Evolutionary conservation across 78 protist species (phyloP).

Genomic region (Isochrysis galbana): DNA sequence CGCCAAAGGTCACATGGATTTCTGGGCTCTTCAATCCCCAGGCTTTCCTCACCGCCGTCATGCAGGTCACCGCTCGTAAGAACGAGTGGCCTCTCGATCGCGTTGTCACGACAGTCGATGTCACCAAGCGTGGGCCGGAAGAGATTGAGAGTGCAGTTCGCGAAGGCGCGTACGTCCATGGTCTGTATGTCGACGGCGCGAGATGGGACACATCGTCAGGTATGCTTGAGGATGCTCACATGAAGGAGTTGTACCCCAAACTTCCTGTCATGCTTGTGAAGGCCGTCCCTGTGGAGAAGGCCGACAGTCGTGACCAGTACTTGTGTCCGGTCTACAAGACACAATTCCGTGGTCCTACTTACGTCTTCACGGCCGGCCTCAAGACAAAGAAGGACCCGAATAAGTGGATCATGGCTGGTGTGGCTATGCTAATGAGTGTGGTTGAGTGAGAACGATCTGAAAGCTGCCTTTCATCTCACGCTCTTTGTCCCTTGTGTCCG

Average conservation of each 20-base stretch:
- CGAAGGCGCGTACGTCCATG: slow-evolving; percentile 81
- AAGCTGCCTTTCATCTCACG: no score
- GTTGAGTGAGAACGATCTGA: slow-evolving; percentile 48
- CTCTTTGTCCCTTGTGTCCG: no score
- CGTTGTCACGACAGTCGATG: slow-evolving; percentile 60
- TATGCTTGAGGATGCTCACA: slow-evolving; percentile 55
- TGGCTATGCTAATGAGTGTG: slow-evolving; percentile 64
- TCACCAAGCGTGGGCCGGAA: slow-evolving; percentile 61
- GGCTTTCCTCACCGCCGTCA: slow-evolving; percentile 79
- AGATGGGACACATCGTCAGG: slow-evolving; percentile 67
- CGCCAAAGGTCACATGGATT: slow-evolving; percentile 68
- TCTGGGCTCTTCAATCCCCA: slow-evolving; percentile 76
- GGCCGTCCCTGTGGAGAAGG: slow-evolving; percentile 23
- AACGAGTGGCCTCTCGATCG: slow-evolving; percentile 73
- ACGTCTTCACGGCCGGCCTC: slow-evolving; percentile 64
- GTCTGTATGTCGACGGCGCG: slow-evolving; percentile 78
- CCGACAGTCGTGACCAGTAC: slow-evolving; percentile 33
- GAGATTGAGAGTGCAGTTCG: slow-evolving; percentile 55
- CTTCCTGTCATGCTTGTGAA: slow-evolving; percentile 65
- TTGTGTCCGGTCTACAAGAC: slow-evolving; percentile 78
- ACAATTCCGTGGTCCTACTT: slow-evolving; percentile 67
- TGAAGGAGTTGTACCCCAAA: slow-evolving; percentile 64
- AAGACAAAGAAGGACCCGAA: slow-evolving; percentile 43
- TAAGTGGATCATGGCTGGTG: slow-evolving; percentile 80
- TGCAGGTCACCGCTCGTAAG: slow-evolving; percentile 74